Evolutionary conservation across 306 rosid species (phyloP), one percentile per base, ranked within the genome.

Genomic region (Quercus variabilis): DNA sequence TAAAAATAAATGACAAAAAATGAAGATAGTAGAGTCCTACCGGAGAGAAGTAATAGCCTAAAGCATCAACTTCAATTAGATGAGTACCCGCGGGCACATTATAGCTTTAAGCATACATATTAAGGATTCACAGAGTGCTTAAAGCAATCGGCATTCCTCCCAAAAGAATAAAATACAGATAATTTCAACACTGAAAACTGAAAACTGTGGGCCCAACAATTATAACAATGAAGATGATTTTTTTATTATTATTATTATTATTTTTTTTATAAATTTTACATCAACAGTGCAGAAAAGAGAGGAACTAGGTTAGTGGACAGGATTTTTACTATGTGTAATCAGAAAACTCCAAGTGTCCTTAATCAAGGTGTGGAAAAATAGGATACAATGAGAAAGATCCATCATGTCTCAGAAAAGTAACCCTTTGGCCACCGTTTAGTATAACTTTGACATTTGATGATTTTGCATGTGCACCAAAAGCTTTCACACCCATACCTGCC

Each of bases 341-440:
- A 28, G 19, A 31, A 31, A 59, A 71, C 75, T 74, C 65, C 80
- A 7, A 73, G 23, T 80, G 21, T 75, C 73, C 76, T 14, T 67
- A 77, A 30, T 74, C 57, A 75, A 62, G 81, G 69, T 59, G 60
- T 38, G 35, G 35, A 62, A 78, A 81, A 43, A 69, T 72, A 91
- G 99, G 97, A 93, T 95, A 95, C 99, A 95, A 95, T 79, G 98
- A 91, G 76, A 95, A 95, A 87, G 86, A 91, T 80, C 99, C 99
- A 86, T 95, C 98, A 18, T 93, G 94, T 87, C 96, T 90, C 92
- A 95, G 46, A 84, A 84, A 93, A 78, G 97, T 88, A 88, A 88
- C 92, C 77, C 92, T 93, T 76, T 91, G 94, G 83, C 99, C 99
- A 85, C 96, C 94, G 62, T 95, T 93, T 65, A 95, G 99, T 80